Evolutionary conservation across 2,329 filamentous ascomycete genomes (phyloP).

Genomic region (Talaromyces rugulosus): DNA sequence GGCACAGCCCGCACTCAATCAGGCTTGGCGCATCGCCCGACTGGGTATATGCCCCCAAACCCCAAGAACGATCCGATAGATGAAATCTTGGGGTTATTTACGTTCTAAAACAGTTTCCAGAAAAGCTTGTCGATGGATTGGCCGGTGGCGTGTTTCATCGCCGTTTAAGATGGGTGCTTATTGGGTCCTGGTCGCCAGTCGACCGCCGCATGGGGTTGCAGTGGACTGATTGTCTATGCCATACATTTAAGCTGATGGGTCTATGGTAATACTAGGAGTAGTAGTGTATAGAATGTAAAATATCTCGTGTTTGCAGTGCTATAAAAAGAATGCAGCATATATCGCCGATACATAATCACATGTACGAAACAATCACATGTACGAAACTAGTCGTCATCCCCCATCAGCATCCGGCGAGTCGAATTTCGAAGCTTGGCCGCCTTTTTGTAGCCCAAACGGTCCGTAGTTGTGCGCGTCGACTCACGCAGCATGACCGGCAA

Average conservation of each 20-base stretch:
- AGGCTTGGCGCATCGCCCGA: background rate
- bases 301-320: background rate
- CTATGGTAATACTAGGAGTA: no score
- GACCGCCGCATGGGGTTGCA: background rate
- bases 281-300: background rate
- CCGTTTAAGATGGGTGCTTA: no score
- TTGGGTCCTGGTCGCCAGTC: no score
- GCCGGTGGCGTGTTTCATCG: background rate
- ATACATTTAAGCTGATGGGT: no score
- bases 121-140: background rate
- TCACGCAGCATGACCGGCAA: slow-evolving; percentile 46
- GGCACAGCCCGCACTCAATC: background rate
- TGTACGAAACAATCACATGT: no score
- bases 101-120: no score
- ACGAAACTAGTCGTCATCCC: slow-evolving; percentile 2
- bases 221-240: background rate
- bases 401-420: slow-evolving; percentile 6
- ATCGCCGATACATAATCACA: no score
- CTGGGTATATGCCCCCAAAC: background rate
- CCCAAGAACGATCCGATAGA: no score
- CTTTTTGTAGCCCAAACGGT: slow-evolving; percentile 20
- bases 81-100: no score
- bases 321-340: background rate
- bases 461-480: slow-evolving; percentile 16
- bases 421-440: slow-evolving; percentile 9